Base-by-base conservation (phyloP, 768 basidiomycete species). In the Lactarius akahatsu region DNA sequence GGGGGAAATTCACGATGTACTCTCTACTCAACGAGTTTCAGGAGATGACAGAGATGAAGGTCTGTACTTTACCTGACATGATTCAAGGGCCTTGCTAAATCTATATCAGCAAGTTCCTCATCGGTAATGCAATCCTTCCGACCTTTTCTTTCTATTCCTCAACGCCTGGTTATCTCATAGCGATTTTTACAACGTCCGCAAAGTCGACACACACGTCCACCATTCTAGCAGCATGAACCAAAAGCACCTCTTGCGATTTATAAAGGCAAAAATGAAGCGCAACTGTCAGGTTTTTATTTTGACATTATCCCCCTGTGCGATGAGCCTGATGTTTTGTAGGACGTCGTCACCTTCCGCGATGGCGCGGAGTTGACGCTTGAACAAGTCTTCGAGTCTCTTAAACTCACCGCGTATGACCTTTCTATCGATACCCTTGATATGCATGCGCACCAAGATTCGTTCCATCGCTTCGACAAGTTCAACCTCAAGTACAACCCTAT, bases 211-310 rank as follows among this genome's bases (percentile, higher is more conserved):
- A 9, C 97, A 99, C 77, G 93, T 99, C 34, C 97, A 99, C 73
- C 94, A 98, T 75, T 96, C 96, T 4, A 97, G 96, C 67, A 92
- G 93, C 78, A 98, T 98, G 96, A 99, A 99, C 75, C 97, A 99
- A 77, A 99, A 99, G 76, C 97, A 99, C 78, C 79, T 99, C 23
- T 80, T 99, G 15, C 93, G 97, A 10, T 98, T 99, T 79, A 98
- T 99, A 80, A 99, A 99, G 77, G 87, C 89, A n/a, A 96, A 96
- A 75, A 96, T 97, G 94, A 95, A 94, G 78, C 87, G 86, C 28
- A 87, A 82, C 71, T 89, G 94, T 2, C 73, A 95, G 57, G 94
- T 92, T 64, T 52, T 84, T 73, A 11, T n/a, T n/a, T 2, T 57
- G 43, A 58, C 23, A 5, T 15, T 11, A 47, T 26, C 43, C n/a